These are phyloP conservation scores for Giardia duodenalis DNA, from an alignment of 208 protist species.

Conservation along the genomic window DNA sequence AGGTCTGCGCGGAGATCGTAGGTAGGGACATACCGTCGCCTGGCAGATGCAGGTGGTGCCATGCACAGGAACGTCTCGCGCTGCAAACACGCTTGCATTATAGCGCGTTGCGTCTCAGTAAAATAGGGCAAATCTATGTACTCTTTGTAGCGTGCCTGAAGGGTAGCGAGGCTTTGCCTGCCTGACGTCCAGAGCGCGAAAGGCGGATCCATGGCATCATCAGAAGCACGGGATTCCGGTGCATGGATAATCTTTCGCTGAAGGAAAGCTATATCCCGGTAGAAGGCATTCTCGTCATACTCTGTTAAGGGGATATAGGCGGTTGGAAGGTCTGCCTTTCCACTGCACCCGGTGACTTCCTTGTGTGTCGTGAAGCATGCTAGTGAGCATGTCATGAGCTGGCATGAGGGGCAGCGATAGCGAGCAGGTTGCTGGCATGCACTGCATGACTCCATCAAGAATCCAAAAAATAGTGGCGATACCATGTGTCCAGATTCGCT, in stretches of 20 bases:
- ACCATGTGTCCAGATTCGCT: not conserved
- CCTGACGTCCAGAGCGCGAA: not conserved
- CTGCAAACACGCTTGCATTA: not conserved
- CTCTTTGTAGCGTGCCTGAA: not conserved
- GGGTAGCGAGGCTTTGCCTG: not conserved
- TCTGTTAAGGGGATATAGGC: not conserved
- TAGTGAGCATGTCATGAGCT: not conserved
- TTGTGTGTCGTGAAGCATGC: not conserved
- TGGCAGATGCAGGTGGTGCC: not conserved
- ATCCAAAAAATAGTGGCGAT: not conserved
- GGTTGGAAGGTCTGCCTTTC: not conserved
- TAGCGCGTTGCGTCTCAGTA: not conserved
- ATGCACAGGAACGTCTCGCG: not conserved
- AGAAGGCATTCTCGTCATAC: not conserved
- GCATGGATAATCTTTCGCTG: not conserved
- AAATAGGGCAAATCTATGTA: not conserved
- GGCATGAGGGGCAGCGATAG: not conserved
- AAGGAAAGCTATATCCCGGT: not conserved
- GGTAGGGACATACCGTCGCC: not conserved
- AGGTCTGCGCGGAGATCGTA: not conserved
- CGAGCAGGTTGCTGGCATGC: not conserved
- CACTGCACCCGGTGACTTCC: not conserved
- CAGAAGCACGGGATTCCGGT: not conserved
- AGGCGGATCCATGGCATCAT: not conserved
- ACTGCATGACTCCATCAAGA: not conserved